These are phyloP conservation scores for Pseudozyma sp. DNA, from an alignment of 1,284 basidiomycete species.

Conservation along the genomic window DNA sequence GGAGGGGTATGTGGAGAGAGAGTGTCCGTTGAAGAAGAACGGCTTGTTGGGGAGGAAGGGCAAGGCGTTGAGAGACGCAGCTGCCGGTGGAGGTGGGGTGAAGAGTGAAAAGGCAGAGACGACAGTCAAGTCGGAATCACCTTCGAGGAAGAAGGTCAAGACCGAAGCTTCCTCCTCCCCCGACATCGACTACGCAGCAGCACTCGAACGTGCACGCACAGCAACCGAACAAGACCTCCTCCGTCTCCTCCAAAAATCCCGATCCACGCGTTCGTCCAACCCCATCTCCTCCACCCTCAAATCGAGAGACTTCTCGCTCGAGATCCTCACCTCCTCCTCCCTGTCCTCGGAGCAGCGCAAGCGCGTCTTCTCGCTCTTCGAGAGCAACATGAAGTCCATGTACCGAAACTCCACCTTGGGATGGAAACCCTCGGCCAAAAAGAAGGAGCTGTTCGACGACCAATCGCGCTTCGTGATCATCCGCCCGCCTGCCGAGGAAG, in stretches of 20 bases:
- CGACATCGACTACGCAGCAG: conserved; percentile 24
- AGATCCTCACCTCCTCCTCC: conserved; percentile 9
- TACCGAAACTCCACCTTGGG: conserved; percentile 38
- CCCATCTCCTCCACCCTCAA: conserved; percentile 21
- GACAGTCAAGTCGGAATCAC: conserved; percentile 17
- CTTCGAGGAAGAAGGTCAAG: conserved; percentile 11
- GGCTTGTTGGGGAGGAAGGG: conserved; percentile 49
- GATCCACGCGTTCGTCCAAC: conserved; percentile 24
- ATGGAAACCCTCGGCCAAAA: conserved; percentile 36
- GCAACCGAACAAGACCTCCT: conserved; percentile 14
- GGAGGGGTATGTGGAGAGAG: conserved; percentile 7
- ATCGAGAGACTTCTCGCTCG: conserved; percentile 15
- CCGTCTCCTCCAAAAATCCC: conserved; percentile 13
- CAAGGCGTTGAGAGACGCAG: conserved; percentile 44
- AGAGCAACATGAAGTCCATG: conserved; percentile 48
- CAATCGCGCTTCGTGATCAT: conserved; percentile 40
- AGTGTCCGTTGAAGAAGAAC: conserved; percentile 45
- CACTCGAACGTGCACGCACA: conserved; percentile 9
- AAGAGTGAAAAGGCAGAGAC: not conserved
- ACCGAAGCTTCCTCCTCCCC: conserved; percentile 2
- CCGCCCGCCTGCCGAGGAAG: conserved; percentile 22
- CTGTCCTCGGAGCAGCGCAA: conserved; percentile 45
- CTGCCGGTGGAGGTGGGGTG: conserved; percentile 5
- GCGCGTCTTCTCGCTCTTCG: conserved; percentile 39
- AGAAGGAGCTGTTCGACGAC: conserved; percentile 30